Evolutionary conservation across 305 asterid genomes (phyloP), one percentile per base, ranked within the genome.

Genomic region (Monarda citriodora): DNA sequence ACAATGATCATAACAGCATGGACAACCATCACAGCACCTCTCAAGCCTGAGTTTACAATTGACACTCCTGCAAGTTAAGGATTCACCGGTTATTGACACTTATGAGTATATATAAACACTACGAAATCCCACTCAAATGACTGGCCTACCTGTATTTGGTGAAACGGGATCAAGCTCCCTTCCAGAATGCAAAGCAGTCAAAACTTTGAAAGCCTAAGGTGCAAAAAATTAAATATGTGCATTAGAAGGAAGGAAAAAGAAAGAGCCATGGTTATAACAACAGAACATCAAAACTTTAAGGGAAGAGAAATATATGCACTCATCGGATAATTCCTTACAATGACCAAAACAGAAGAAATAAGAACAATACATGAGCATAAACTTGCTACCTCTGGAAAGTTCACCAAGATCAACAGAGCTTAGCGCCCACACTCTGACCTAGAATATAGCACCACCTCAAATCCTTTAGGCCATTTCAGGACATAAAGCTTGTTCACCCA

Each of bases 391-490:
- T 91, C 96, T 7, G 99, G 97, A 71, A 88, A 94, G 82, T 94
- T 83, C 72, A 83, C 89, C 80, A 90, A 72, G 66, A 83, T 76
- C 79, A 88, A 69, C 89, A 90, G 76, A 71, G 99, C 98, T 77
- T 91, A 93, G 61, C 98, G 93, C 59, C 97, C 98, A 72, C 95
- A 84, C 76, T 84, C 95, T 50, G 96, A 86, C 87, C 99, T 94
- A 87, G 63, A 71, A 56, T 47, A 69, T n/a, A n/a, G n/a, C 64
- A 70, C 48, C 37, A 75, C 53, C 54, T 66, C 70, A 50, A 62
- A 57, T 66, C 61, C 63, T 63, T 63, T 56, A 38, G 40, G 69
- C 50, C 60, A 57, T 32, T 49, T 45, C 32, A 32, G 49, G 60
- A 64, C 37, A 53, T 26, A 29, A 17, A 63, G 36, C 55, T 12